A percentile compares a stretch with the other conserved stretches of the same genome.
These are phyloP conservation scores for Trichoderma citrinoviride DNA, from an alignment of 2,329 filamentous ascomycete genomes.

Conservation along the genomic window DNA sequence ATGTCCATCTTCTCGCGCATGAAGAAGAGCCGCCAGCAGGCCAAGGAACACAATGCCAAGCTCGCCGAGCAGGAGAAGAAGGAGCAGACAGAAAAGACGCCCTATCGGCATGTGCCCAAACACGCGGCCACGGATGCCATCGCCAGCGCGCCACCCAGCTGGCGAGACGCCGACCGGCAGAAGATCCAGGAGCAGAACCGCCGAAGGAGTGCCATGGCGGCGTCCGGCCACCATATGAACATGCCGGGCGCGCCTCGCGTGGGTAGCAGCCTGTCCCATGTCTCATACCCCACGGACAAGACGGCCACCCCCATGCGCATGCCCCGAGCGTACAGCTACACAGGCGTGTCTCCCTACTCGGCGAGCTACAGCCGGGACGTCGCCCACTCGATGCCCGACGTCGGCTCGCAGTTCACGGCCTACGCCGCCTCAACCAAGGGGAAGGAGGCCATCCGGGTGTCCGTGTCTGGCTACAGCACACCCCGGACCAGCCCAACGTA, in stretches of 20 bases:
- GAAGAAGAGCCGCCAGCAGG: slow-evolving; percentile 51
- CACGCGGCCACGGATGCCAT: slow-evolving; percentile 60
- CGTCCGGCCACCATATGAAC: slow-evolving; percentile 39
- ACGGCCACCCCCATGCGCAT: slow-evolving; percentile 41
- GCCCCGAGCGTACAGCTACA: slow-evolving; percentile 46
- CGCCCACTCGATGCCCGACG: slow-evolving; percentile 32
- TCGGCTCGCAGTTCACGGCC: slow-evolving; percentile 26
- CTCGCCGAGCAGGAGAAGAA: slow-evolving; percentile 46
- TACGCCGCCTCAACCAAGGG: slow-evolving; percentile 39
- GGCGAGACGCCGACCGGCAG: slow-evolving; percentile 46
- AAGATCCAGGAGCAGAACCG: slow-evolving; percentile 52
- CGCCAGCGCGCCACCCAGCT: slow-evolving; percentile 51
- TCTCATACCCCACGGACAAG: slow-evolving; percentile 45
- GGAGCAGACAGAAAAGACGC: slow-evolving; percentile 36
- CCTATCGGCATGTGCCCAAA: slow-evolving; percentile 60
- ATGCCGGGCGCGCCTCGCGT: slow-evolving; percentile 45
- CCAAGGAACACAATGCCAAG: slow-evolving; percentile 53
- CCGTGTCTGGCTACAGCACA: slow-evolving; percentile 32
- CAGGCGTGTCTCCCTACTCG: slow-evolving; percentile 36
- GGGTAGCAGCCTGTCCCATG: slow-evolving; percentile 46
- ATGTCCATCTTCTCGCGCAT: slow-evolving; percentile 60
- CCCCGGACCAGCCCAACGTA: slow-evolving; percentile 38
- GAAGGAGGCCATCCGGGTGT: slow-evolving; percentile 41
- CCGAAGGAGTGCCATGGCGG: slow-evolving; percentile 48
- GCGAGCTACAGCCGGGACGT: slow-evolving; percentile 33